Evolutionary conservation across 257 asterid species (phyloP), one percentile per base, ranked within the genome.

Genomic region (Fraxinus anomala): DNA sequence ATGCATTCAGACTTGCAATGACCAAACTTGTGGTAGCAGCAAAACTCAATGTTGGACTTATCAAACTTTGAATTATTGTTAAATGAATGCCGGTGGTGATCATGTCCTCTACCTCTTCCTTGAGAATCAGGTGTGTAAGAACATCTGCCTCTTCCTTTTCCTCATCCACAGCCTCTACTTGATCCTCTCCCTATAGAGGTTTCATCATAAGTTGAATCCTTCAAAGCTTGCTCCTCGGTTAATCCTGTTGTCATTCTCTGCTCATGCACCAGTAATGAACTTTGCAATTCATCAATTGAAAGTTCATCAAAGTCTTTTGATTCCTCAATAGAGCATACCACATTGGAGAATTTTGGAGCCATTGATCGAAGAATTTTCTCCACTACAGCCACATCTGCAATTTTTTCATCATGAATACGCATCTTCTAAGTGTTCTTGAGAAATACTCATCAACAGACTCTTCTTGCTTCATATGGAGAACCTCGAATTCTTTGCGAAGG

Each of bases 331-430:
- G 39, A 34, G 5, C 39, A 34, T 34, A 34, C 49, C 75, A 28
- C 49, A 65, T 65, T 24, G 21, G 36, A 7, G 31, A 72, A 72
- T 17, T 72, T 72, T 19, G 75, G 75, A 30, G 47, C 13, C 61
- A 12, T 72, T 40, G 75, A 71, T n/a, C 63, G 19, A 72, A 72
- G 59, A 72, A n/a, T 40, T 40, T 72, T 72, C 61, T 72, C 47
- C 31, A 40, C 59, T 8, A 72, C 47, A 28, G 2, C 12, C 54
- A 33, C 75, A n/a, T 71, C 47, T 10, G 17, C 61, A 21, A 72
- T 36, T 17, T n/a, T 72, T 23, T 72, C 63, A 28, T 61, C 63
- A 40, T 71, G 47, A 4, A 39, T 39, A n/a, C 26, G 75, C 23
- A 72, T 36, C 33, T 72, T 72, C 28, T 12, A 40, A 65, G 7